These are phyloP conservation scores for Aspergillus puulaauensis DNA, from an alignment of 2,329 filamentous ascomycete genomes.

Conservation along the genomic window DNA sequence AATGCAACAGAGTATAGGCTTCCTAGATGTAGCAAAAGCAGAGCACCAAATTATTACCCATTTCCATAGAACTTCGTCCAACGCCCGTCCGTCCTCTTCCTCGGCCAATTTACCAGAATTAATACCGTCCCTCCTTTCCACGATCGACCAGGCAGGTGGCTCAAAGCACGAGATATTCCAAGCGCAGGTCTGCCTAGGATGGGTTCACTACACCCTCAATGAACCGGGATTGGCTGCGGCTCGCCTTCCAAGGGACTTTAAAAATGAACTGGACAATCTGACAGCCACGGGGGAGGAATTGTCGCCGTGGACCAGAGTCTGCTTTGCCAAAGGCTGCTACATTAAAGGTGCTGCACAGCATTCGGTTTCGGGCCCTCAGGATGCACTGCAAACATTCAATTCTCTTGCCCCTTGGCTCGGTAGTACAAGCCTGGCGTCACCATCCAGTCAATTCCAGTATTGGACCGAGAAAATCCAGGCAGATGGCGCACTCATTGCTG, in stretches of 20 bases:
- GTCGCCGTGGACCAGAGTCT: conserved; percentile 78
- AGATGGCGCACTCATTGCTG: conserved; percentile 70
- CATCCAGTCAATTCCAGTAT: conserved; percentile 64
- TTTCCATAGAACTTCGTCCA: conserved; percentile 37
- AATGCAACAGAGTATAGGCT: conserved; percentile 50
- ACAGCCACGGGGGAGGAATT: conserved; percentile 53
- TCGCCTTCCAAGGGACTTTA: conserved; percentile 64
- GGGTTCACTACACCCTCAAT: conserved; percentile 76
- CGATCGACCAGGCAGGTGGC: conserved; percentile 59
- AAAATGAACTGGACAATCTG: conserved; percentile 54
- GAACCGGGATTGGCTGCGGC: conserved; percentile 64
- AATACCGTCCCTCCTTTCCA: conserved; percentile 43
- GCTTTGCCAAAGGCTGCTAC: conserved; percentile 75
- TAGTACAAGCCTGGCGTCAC: conserved; percentile 33
- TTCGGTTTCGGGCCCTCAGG: conserved; percentile 41
- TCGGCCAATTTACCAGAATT: conserved; percentile 45
- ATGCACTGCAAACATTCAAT: conserved; percentile 67
- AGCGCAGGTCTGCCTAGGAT: conserved; percentile 78
- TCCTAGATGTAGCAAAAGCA: conserved; percentile 67
- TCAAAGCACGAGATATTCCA: conserved; percentile 65
- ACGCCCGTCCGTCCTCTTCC: conserved; percentile 36
- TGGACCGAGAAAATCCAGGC: conserved; percentile 79
- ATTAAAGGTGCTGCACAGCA: conserved; percentile 63
- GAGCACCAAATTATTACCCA: conserved; percentile 65
- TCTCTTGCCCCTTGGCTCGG: conserved; percentile 64